Evolutionary conservation across 768 basidiomycete species (phyloP).

Genomic region (Boletus reticuloceps): DNA sequence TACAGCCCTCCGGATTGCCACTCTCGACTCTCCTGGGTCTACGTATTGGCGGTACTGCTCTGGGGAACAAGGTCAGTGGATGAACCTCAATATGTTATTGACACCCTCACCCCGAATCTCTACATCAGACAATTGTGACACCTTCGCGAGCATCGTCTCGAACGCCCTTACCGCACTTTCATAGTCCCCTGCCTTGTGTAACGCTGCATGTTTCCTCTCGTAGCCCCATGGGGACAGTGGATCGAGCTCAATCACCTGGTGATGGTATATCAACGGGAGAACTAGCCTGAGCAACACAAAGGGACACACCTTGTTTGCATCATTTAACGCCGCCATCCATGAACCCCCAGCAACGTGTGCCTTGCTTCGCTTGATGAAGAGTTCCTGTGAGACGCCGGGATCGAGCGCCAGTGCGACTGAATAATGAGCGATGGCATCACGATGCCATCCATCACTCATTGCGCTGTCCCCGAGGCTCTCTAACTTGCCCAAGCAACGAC

Average conservation of each 20-base stretch:
- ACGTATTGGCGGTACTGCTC: background rate
- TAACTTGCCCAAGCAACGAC: background rate
- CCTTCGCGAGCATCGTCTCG: constrained; percentile 1
- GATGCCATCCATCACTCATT: background rate
- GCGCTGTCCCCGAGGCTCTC: background rate
- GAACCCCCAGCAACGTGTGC: background rate
- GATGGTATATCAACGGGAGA: background rate
- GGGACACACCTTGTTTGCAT: background rate
- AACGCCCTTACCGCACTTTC: background rate
- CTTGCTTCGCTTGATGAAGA: constrained; percentile 8
- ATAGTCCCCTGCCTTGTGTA: background rate
- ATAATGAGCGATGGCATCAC: constrained; percentile 2
- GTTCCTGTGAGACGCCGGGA: background rate
- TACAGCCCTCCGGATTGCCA: background rate
- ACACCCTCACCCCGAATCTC: background rate
- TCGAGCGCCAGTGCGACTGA: background rate
- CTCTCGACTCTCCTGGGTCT: background rate
- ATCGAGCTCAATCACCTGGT: background rate
- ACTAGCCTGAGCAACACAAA: background rate
- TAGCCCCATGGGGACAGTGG: background rate
- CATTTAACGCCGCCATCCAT: background rate
- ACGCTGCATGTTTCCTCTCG: background rate
- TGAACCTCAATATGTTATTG: background rate
- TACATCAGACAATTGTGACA: background rate
- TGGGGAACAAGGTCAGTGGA: background rate